Base-by-base conservation (phyloP, 1,284 basidiomycete species). In the Ganoderma boninense region DNA sequence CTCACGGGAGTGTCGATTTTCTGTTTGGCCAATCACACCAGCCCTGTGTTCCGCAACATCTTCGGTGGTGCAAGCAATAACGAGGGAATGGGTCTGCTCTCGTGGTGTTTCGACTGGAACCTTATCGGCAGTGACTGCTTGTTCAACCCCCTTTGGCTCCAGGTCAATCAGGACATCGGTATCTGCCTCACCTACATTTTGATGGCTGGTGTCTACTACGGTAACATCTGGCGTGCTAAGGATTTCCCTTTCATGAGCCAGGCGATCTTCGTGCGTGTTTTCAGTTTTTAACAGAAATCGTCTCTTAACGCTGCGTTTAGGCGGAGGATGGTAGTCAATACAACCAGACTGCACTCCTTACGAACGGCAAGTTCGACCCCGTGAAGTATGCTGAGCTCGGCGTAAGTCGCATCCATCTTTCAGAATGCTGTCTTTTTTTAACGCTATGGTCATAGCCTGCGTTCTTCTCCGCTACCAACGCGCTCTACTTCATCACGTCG, bases 31-130 rank as follows among this genome's bases (percentile, higher is more conserved):
- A 83, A 86, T 69, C 89, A 84, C 64, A 79, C 81, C 23, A 86
- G 79, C 29, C 72, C 82, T 0, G 78, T 84, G 29, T 85, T 90
- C 75, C 86, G 89, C 1, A 84, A 85, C 40, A 77, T 92, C 3
- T 90, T 92, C 66, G 89, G 90, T 56, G 89, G 89, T 35, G 87
- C 83, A 4, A 87, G 87, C 72, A 89, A 88, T 71, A 90, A 91
- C 69, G 86, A 90, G 76, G 87, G 87, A 20, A 82, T 88, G 32
- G 87, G 86, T 10, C 70, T 88, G 38, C 76, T 87, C 38, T 83
- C 85, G 10, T 76, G 89, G 70, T 87, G 83, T 72, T 84, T 91
- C 57, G 89, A 91, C 76, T 91, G 90, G 88, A 80, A 79, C 72
- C 68, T 78, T 11, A 80, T 80, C 65, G 76, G 77, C 59, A 78